Conservation (phyloP, 345 rosid species). For the Gossypium raimondii region DNA sequence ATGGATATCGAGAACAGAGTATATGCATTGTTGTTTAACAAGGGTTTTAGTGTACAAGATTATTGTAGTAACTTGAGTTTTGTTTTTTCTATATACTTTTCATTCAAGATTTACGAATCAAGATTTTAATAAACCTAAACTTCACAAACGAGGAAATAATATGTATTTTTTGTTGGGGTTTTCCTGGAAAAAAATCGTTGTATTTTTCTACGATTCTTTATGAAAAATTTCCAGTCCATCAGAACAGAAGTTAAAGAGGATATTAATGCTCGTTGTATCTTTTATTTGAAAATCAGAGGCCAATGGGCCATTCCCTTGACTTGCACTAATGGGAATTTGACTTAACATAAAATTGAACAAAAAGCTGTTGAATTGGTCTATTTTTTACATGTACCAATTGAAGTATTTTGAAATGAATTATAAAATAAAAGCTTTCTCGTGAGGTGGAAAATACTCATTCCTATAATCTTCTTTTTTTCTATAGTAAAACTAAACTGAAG, state of each 20-base stretch:
- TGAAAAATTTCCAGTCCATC: too few relatives aligned
- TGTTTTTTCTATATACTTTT: neutral
- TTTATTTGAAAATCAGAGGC: too few relatives aligned
- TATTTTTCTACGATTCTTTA: too few relatives aligned
- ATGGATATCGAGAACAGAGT: neutral
- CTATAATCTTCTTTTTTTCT: neutral
- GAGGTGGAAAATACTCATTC: neutral
- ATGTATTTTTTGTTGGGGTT: too few relatives aligned
- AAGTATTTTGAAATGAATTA: neutral
- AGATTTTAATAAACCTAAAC: neutral
- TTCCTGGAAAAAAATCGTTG: too few relatives aligned
- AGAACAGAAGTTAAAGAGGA: too few relatives aligned
- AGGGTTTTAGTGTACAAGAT: neutral
- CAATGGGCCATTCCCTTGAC: too few relatives aligned
- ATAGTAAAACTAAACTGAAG: too few relatives aligned
- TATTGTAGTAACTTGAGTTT: neutral
- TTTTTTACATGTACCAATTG: neutral
- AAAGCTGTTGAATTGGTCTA: neutral
- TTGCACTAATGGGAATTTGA: too few relatives aligned
- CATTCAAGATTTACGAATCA: neutral
- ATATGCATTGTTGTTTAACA: neutral
- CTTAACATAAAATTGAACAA: too few relatives aligned
- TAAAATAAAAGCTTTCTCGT: neutral
- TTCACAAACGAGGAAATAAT: too few relatives aligned
- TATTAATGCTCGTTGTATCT: too few relatives aligned